Percentiles rank a stretch among this genome's conserved stretches.
These are phyloP conservation scores for Podospora tetraspora DNA, from an alignment of 495 filamentous ascomycete genomes.

Conservation along the genomic window DNA sequence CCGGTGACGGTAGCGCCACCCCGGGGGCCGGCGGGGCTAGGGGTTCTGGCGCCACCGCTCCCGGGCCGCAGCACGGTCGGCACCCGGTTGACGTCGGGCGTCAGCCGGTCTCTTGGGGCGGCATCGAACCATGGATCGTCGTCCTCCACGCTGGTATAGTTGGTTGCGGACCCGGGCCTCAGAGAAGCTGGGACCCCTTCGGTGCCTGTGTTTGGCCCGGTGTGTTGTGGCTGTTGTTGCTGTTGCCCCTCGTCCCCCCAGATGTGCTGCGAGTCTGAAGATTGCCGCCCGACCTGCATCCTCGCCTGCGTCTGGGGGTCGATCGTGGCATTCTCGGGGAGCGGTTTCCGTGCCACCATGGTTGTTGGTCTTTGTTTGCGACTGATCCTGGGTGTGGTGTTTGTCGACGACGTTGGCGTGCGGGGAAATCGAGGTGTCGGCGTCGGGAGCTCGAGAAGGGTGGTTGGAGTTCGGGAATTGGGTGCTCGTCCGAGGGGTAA, in stretches of 20 bases:
- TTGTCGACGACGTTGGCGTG: neutral
- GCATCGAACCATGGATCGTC: constrained; percentile 24
- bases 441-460: neutral
- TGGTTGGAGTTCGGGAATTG: neutral
- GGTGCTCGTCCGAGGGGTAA: neutral
- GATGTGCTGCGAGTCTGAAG: constrained; percentile 28
- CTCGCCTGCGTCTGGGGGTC: constrained; percentile 27
- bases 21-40: neutral
- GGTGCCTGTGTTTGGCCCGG: neutral
- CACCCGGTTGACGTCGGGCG: constrained; percentile 16
- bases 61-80: constrained; percentile 24
- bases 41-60: neutral
- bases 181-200: constrained; percentile 26
- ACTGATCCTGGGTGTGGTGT: neutral
- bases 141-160: constrained; percentile 17
- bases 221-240: constrained; percentile 5
- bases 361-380: neutral
- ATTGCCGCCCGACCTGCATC: constrained; percentile 29
- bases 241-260: constrained; percentile 30
- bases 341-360: constrained; percentile 36
- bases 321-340: constrained; percentile 29
- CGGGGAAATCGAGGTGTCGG: neutral
- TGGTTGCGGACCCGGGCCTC: constrained; percentile 23
- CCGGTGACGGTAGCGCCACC: constrained; percentile 9
- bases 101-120: neutral